A percentile compares a stretch with the other conserved stretches of the same genome.
phyloP scores from a whole-genome alignment of 31 red algal genomes.

The Asparagopsis taxiformis region DNA sequence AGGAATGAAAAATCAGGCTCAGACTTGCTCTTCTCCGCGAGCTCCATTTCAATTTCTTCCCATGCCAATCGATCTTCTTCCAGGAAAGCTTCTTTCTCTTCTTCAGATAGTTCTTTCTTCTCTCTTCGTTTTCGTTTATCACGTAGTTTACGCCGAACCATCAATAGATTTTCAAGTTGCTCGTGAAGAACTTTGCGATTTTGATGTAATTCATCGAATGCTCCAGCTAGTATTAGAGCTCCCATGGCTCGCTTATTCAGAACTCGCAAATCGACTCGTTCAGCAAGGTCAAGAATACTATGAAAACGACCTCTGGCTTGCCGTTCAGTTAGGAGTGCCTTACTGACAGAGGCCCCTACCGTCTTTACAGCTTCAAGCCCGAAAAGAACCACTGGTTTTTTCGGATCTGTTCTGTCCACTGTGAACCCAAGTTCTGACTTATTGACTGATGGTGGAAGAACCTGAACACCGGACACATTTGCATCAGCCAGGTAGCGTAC shows the following conservation, averaged over 20 bases:
- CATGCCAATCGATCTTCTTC: slow-evolving; percentile 45
- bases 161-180: slow-evolving; percentile 42
- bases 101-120: slow-evolving; percentile 14
- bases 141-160: slow-evolving; percentile 37
- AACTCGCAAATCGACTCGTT: slow-evolving; percentile 64
- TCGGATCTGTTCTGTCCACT: slow-evolving; percentile 19
- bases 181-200: slow-evolving; percentile 72
- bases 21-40: slow-evolving; percentile 21
- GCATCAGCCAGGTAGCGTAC: slow-evolving; percentile 72
- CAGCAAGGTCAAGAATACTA: slow-evolving; percentile 65
- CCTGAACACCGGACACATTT: slow-evolving; percentile 37
- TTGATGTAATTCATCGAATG: slow-evolving; percentile 75
- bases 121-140: slow-evolving; percentile 50
- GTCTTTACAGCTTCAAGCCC: slow-evolving; percentile 94
- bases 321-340: slow-evolving; percentile 63
- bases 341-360: slow-evolving; percentile 65
- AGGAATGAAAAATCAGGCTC: slow-evolving; percentile 43
- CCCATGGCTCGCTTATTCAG: slow-evolving; percentile 77
- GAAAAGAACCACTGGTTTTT: slow-evolving; percentile 52
- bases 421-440: slow-evolving; percentile 68
- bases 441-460: slow-evolving; percentile 73
- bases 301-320: slow-evolving; percentile 44
- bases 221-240: slow-evolving; percentile 68
- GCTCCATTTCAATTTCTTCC: slow-evolving; percentile 47
- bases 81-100: slow-evolving; percentile 24